Evolutionary conservation across 2,329 filamentous ascomycete species (phyloP), one percentile per base, ranked within the genome.

Genomic region (Cercospora berteroae): DNA sequence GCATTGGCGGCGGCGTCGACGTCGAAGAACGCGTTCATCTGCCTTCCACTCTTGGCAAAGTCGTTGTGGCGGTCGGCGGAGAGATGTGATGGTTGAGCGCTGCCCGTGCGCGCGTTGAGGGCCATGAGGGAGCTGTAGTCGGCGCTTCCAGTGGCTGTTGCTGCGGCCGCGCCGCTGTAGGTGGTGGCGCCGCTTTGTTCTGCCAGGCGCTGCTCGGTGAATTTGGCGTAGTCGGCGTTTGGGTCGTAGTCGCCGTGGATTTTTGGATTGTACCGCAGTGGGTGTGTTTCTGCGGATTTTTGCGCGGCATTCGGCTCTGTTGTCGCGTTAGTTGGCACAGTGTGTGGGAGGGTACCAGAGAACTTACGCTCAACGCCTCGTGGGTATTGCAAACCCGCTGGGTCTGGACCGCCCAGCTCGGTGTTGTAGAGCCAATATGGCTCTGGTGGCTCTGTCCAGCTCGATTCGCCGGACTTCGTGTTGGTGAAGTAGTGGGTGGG

Each of bases 191-290:
- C 77, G 58, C 74, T 72, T 6, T 79, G 79, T 48, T 80, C 70
- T 1, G 76, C 74, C 10, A 77, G 72, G 57, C 73, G 79, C 66
- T 71, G 62, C 36, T 76, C 65, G 64, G 78, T 77, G 39, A 67
- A 78, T 55, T 76, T 83, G 10, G 95, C 94, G 78, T 99, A 99
- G 82, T 93, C 91, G n/a, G 95, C 94, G 68, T 90, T 95, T 4
- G 94, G 93, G 75, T 99, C 95, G 82, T 97, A 99, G 81, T 94
- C 91, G 73, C 95, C 95, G 78, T 99, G 95, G 56, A 99, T 94
- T 25, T 93, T 91, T 1, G 95, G 95, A 77, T 98, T 97, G 82
- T 99, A 99, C 69, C 94, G 93, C 67, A 63, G 36, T 27, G 61
- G 61, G 13, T 64, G 50, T 39, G 61, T 33, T 27, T 63, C 61